Evolutionary conservation across 495 filamentous ascomycete genomes (phyloP).

Genomic region (Clavariopsis aquatica): DNA sequence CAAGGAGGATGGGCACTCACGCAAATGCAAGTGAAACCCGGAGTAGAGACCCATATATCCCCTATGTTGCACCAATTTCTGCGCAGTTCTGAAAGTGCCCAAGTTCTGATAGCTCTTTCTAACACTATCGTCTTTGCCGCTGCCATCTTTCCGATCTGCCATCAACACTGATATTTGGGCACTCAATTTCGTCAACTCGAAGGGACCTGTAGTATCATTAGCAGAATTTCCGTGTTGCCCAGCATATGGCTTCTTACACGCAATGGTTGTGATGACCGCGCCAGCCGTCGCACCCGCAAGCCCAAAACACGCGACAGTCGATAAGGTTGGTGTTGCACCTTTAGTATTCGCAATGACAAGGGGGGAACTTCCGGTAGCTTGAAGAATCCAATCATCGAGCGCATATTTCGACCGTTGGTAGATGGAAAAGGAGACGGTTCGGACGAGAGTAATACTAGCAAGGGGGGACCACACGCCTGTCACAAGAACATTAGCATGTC

Average conservation of each 20-base stretch:
- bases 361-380: constrained; percentile 67
- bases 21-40: constrained; percentile 78
- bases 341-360: constrained; percentile 68
- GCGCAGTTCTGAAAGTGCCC: constrained; percentile 76
- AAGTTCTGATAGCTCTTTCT: constrained; percentile 72
- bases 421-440: constrained; percentile 89
- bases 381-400: constrained; percentile 65
- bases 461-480: constrained; percentile 77
- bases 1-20: constrained; percentile 51
- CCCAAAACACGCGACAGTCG: constrained; percentile 72
- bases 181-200: constrained; percentile 90
- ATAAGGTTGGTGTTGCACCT: constrained; percentile 67
- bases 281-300: constrained; percentile 78
- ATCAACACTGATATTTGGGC: constrained; percentile 88
- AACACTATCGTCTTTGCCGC: constrained; percentile 56
- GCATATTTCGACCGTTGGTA: constrained; percentile 82
- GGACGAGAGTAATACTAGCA: constrained; percentile 82
- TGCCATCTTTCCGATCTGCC: constrained; percentile 63
- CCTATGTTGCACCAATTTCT: constrained; percentile 74
- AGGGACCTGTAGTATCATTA: constrained; percentile 64
- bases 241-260: constrained; percentile 62
- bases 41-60: constrained; percentile 82
- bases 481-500: constrained; percentile 15
- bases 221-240: constrained; percentile 4
- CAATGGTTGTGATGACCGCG: constrained; percentile 75